Conservation (phyloP, 805 yeast genomes). For the Debaryomyces prosopidis region DNA sequence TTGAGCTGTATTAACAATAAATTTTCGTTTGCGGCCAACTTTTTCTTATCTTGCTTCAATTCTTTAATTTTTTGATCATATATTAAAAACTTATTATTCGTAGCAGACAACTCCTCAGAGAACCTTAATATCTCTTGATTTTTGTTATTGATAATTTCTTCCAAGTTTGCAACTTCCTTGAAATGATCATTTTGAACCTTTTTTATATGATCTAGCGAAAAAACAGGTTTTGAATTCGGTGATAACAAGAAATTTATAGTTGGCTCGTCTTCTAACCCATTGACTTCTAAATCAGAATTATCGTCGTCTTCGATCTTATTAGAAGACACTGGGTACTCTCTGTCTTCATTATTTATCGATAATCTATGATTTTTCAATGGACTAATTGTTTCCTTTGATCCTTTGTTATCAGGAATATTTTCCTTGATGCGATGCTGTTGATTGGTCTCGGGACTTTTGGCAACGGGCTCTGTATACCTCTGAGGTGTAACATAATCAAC, state of each 20-base stretch:
- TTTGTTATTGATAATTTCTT: slow-evolving; percentile 11
- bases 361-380: slow-evolving; percentile 19
- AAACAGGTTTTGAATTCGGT: slow-evolving; percentile 34
- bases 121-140: slow-evolving; percentile 18
- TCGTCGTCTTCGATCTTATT: slow-evolving; percentile 7
- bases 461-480: slow-evolving; percentile 30
- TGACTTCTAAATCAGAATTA: slow-evolving; percentile 7
- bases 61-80: slow-evolving; percentile 18
- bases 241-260: slow-evolving; percentile 30
- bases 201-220: slow-evolving; percentile 26
- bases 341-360: neutral
- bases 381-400: slow-evolving; percentile 21
- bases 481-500: slow-evolving; percentile 29
- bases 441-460: slow-evolving; percentile 27
- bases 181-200: slow-evolving; percentile 23
- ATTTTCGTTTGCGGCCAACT: slow-evolving; percentile 18
- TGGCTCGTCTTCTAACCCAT: slow-evolving; percentile 23
- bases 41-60: slow-evolving; percentile 13
- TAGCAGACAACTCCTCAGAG: slow-evolving; percentile 15
- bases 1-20: slow-evolving; percentile 23
- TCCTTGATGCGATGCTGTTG: slow-evolving; percentile 24
- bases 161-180: slow-evolving; percentile 16
- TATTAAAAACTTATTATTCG: slow-evolving; percentile 11
- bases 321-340: neutral
- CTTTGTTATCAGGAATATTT: slow-evolving; percentile 9